Evolutionary conservation across 768 basidiomycete genomes (phyloP), one percentile per base, ranked within the genome.

Genomic region (Nidularia sp.): DNA sequence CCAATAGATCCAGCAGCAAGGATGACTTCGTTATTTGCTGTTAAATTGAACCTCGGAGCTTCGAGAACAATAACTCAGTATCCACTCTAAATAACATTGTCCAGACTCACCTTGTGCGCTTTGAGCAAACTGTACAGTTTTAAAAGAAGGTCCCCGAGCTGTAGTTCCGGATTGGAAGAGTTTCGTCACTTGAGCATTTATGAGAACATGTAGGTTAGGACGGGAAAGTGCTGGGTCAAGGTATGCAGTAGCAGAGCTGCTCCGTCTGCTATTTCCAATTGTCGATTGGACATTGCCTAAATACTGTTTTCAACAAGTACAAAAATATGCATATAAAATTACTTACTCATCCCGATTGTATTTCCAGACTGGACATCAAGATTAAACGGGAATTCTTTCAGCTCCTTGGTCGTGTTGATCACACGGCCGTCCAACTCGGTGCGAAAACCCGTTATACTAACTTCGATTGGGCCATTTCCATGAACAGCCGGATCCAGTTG

Each of bases 1-100:
- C 64, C 64, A 39, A 66, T 57, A 0, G 63, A 46, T 3, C 67
- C 67, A 4, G 66, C 65, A 41, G 39, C 2, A 12, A 41, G 15
- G 15, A 41, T 41, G 39, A 41, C 39, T 41, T 41, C 39, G 10
- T 41, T 41, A 2, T 15, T 15, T 41, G 39, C 39, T 12, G 39
- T 41, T 41, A 41, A 10, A 15, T 12, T 41, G 15, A 12, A 41
- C 15, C 39, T 41, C 25, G 25, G 25, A 29, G 25, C 25, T 29
- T 29, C 25, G 25, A 29, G 25, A 29, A 29, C 25, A 29, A 29
- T 4, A 29, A 29, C 3, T 29, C 25, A 29, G 4, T 29, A 29
- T 29, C 25, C 25, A 29, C 25, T 29, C 25, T 4, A 29, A 29
- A 29, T 29, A 29, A 4, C 25, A 29, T 29, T 29, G 25, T 29